These are phyloP conservation scores for Fusarium musae DNA, from an alignment of 2,329 filamentous ascomycete species.

Conservation along the genomic window DNA sequence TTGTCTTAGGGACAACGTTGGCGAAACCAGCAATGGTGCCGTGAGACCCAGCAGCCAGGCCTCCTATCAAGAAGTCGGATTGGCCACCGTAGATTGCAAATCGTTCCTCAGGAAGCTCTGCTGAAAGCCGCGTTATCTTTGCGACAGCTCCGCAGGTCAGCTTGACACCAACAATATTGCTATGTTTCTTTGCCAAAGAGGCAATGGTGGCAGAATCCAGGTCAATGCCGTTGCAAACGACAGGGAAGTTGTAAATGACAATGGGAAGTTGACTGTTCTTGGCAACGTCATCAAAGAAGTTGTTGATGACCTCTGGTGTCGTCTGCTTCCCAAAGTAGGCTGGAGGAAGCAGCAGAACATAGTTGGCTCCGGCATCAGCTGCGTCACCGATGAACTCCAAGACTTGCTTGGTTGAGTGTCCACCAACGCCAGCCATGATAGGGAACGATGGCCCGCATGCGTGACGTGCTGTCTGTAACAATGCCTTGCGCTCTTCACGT, in stretches of 20 bases:
- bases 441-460: slow-evolving; percentile 87
- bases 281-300: slow-evolving; percentile 70
- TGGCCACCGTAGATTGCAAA: slow-evolving; percentile 79
- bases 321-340: slow-evolving; percentile 74
- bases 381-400: slow-evolving; percentile 71
- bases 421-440: slow-evolving; percentile 77
- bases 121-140: slow-evolving; percentile 71
- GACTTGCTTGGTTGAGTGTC: slow-evolving; percentile 72
- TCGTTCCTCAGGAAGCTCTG: slow-evolving; percentile 59
- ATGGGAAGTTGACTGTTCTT: slow-evolving; percentile 63
- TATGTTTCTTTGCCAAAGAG: slow-evolving; percentile 33
- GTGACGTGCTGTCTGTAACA: slow-evolving; percentile 73
- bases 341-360: slow-evolving; percentile 69
- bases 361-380: slow-evolving; percentile 68
- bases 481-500: slow-evolving; percentile 65
- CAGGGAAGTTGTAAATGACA: slow-evolving; percentile 76
- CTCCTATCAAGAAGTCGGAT: slow-evolving; percentile 75
- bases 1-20: slow-evolving; percentile 69
- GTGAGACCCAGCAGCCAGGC: slow-evolving; percentile 65
- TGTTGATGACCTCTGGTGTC: slow-evolving; percentile 65
- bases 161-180: slow-evolving; percentile 76
- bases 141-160: slow-evolving; percentile 78
- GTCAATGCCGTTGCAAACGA: slow-evolving; percentile 74
- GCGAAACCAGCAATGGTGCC: slow-evolving; percentile 72
- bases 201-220: slow-evolving; percentile 71